Evolutionary conservation across 345 rosid species (phyloP), one percentile per base, ranked within the genome.

Genomic region (Litchi chinensis): DNA sequence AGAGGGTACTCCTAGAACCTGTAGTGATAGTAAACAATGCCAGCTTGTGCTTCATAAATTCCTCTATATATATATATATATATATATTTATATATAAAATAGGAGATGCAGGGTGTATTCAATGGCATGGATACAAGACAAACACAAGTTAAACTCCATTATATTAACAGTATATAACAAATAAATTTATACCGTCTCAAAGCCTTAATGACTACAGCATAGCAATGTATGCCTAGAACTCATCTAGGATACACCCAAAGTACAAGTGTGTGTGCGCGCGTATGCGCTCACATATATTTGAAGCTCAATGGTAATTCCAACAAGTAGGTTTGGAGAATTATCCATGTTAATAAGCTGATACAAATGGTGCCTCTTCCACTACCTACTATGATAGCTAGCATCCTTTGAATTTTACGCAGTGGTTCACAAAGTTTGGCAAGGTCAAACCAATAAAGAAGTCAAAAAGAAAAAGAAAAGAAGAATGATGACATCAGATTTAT

Each of bases 1-100:
- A 94, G 22, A 96, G 95, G 18, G 97, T 64, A 78, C 99, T 96
- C 83, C 99, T 85, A 40, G 95, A 88, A 79, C 99, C 96, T 90
- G 81, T 73, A 85, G 69, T 39, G 19, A 52, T 15, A 40, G 62
- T 26, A 73, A 70, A 64, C 62, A 32, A 54, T 21, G 12, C 40
- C 6, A 77, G 79, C 50, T 50, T 15, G 37, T 68, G 50, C n/a
- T 39, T 74, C 6, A 16, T 64, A 22, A 10, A 16, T 40, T 8
- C 52, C 73, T 41, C 39, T 62, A 6, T 56, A 1, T 46, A 18
- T 24, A n/a, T 26, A 18, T 18, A n/a, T n/a, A n/a, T n/a, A n/a
- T n/a, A n/a, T n/a, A n/a, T 37, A 24, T 26, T 63, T 18, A 76
- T 41, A 18, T 15, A 13, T 22, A 21, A 39, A 11, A 74, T 12